phyloP scores from a whole-genome alignment of 768 basidiomycete genomes.

The Leccinum subgranulosum region DNA sequence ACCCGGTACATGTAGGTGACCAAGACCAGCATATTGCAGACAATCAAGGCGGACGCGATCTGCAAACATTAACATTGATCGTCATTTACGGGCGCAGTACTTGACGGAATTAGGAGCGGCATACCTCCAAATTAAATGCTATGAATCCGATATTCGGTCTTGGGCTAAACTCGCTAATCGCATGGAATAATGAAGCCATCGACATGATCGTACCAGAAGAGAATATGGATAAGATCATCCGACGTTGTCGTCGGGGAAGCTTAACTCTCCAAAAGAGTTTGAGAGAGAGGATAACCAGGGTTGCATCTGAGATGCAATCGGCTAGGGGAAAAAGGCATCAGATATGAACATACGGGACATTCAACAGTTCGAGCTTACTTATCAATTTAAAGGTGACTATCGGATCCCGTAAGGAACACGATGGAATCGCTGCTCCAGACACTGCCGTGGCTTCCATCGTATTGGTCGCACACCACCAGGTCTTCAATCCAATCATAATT shows the following conservation, averaged over 20 bases:
- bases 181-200: background rate
- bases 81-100: background rate
- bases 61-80: background rate
- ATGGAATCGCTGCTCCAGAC: background rate
- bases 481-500: background rate
- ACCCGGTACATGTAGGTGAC: slow-evolving; percentile 13
- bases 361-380: background rate
- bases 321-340: background rate
- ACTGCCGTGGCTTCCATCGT: background rate
- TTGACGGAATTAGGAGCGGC: background rate
- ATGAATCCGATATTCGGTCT: background rate
- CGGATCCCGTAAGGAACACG: background rate
- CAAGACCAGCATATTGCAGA: slow-evolving; percentile 14
- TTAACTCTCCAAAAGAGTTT: slow-evolving; percentile 12
- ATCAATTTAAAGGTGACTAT: background rate
- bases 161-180: background rate
- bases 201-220: slow-evolving; percentile 8
- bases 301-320: too few relatives aligned
- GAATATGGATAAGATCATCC: slow-evolving; percentile 17
- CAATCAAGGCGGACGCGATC: background rate
- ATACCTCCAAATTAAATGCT: background rate
- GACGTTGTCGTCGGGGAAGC: slow-evolving; percentile 13
- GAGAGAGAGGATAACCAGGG: too few relatives aligned
- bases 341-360: background rate
- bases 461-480: background rate